Conservation (phyloP, 805 yeast genomes). For the Lipomyces orientalis region DNA sequence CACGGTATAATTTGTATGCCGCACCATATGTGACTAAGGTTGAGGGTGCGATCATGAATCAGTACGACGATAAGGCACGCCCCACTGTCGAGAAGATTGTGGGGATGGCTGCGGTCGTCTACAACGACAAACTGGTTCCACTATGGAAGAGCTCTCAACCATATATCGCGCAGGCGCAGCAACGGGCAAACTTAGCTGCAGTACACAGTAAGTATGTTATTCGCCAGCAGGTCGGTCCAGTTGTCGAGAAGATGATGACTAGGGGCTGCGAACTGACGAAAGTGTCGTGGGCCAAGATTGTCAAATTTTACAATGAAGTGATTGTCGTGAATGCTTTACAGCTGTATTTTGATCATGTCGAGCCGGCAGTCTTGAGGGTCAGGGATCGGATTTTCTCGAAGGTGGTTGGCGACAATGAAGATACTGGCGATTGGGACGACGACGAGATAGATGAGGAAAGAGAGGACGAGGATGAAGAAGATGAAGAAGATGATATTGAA, state of each 20-base stretch:
- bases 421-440: not conserved
- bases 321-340: not conserved
- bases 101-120: not conserved
- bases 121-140: not conserved
- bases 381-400: slow-evolving; percentile 6
- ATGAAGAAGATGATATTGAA: slow-evolving; percentile 9
- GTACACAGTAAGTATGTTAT: slow-evolving; percentile 7
- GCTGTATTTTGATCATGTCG: slow-evolving; percentile 5
- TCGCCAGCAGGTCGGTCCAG: slow-evolving; percentile 1
- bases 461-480: slow-evolving; percentile 5
- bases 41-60: not conserved
- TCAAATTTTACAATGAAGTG: slow-evolving; percentile 8
- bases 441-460: slow-evolving; percentile 10
- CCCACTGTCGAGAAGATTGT: slow-evolving; percentile 7
- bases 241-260: not conserved
- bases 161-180: not conserved
- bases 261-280: not conserved
- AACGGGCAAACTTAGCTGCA: not conserved
- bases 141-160: slow-evolving; percentile 9
- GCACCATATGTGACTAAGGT: not conserved
- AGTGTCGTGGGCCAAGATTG: not conserved
- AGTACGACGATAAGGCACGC: slow-evolving; percentile 8
- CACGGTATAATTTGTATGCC: not conserved
- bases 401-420: not conserved
- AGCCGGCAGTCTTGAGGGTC: slow-evolving; percentile 6